Conservation (phyloP, 345 rosid species). For the Gossypium stocksii region DNA sequence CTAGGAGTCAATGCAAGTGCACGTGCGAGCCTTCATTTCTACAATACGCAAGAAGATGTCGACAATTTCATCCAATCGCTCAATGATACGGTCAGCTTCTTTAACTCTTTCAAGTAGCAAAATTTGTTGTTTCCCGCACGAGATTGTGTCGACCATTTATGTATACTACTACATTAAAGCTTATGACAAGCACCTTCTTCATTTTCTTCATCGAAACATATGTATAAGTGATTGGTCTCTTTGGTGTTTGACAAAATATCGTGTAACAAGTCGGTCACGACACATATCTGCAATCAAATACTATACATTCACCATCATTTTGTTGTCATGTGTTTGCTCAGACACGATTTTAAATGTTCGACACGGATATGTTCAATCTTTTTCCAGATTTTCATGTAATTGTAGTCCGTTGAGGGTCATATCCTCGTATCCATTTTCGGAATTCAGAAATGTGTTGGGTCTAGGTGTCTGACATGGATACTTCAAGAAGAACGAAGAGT, state of each 20-base stretch:
- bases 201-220: background rate
- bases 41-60: slow-evolving; percentile 85
- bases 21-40: slow-evolving; percentile 89
- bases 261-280: background rate
- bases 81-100: slow-evolving; percentile 71
- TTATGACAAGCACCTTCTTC: background rate
- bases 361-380: background rate
- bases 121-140: background rate
- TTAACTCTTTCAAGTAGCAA: slow-evolving; percentile 59
- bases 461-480: background rate
- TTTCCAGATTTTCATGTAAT: background rate
- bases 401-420: background rate
- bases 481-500: background rate
- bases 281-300: background rate
- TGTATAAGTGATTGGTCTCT: background rate
- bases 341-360: background rate
- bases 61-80: slow-evolving; percentile 67
- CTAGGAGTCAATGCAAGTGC: slow-evolving; percentile 85
- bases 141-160: background rate
- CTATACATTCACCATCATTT: background rate
- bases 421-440: background rate
- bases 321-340: background rate
- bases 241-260: background rate
- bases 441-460: background rate
- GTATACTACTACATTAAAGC: background rate